These are phyloP conservation scores for Patellaria atrata DNA, from an alignment of 495 filamentous ascomycete genomes.

Conservation along the genomic window DNA sequence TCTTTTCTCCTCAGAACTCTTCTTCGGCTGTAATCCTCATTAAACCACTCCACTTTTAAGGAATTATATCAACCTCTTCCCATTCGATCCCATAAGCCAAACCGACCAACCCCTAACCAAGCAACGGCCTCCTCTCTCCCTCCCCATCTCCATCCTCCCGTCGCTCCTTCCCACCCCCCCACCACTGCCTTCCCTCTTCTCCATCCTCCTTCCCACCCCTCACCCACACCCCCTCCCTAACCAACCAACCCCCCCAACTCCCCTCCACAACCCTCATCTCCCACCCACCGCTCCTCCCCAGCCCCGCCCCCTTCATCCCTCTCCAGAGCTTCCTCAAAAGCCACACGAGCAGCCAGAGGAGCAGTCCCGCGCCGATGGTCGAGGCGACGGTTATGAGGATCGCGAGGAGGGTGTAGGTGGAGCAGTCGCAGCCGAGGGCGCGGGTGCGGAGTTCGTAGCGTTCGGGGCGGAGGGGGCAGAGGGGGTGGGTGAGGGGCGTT, in stretches of 20 bases:
- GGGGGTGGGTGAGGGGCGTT: background rate
- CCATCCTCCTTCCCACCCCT: slow-evolving; percentile 25
- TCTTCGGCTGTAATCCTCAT: no score
- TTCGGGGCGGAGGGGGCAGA: background rate
- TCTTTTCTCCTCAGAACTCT: no score
- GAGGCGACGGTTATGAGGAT: background rate
- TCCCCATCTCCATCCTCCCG: no score
- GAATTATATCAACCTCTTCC: no score
- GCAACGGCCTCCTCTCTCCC: no score
- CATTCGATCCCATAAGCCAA: no score
- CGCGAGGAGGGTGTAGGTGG: background rate
- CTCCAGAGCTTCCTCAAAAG: no score
- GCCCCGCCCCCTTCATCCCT: slow-evolving; percentile 2
- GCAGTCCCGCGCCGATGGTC: background rate
- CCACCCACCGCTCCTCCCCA: slow-evolving; percentile 5
- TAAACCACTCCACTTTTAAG: no score
- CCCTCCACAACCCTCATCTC: slow-evolving; percentile 12
- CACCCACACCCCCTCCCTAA: slow-evolving; percentile 25
- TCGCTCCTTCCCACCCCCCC: slow-evolving; percentile 11
- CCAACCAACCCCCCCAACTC: slow-evolving; percentile 8
- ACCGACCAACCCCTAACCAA: no score
- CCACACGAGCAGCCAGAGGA: no score
- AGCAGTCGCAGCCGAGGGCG: background rate
- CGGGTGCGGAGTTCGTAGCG: background rate
- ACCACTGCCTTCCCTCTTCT: slow-evolving; percentile 5